Conservation (phyloP, 2,329 filamentous ascomycete genomes). For the Fusarium sp. region DNA sequence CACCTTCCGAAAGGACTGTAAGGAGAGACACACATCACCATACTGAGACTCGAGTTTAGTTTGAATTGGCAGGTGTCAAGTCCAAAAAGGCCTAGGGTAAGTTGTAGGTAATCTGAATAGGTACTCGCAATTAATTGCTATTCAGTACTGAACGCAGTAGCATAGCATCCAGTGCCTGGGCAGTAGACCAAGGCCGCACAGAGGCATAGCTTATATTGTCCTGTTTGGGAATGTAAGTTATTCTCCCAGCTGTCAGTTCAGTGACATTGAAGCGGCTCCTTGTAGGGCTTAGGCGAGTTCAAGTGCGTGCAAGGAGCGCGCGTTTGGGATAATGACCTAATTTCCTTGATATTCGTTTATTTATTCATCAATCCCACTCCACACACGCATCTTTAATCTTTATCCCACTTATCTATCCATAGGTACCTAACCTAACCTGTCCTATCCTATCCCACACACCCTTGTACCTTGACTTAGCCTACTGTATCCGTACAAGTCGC, state of each 20-base stretch:
- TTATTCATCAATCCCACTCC: background rate
- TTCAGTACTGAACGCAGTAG: background rate
- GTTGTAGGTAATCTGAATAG: background rate
- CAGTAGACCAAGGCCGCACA: background rate
- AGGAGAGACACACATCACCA: background rate
- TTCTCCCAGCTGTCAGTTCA: background rate
- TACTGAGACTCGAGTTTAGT: conserved; percentile 8
- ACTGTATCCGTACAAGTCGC: background rate
- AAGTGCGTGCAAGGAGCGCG: conserved; percentile 4
- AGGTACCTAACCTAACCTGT: background rate
- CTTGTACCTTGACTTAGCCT: background rate
- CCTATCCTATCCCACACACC: background rate
- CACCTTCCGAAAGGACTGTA: conserved; percentile 36
- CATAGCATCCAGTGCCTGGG: background rate
- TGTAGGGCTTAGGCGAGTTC: conserved; percentile 33
- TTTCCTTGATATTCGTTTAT: conserved; percentile 21
- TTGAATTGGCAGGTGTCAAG: conserved; percentile 3
- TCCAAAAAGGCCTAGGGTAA: conserved; percentile 1
- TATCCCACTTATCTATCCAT: conserved; percentile 26
- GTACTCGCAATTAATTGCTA: background rate
- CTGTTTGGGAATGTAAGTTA: conserved; percentile 4
- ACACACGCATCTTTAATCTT: conserved; percentile 1
- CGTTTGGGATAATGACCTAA: conserved; percentile 22
- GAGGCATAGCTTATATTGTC: conserved; percentile 6
- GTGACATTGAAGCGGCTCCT: background rate